Evolutionary conservation across 768 basidiomycete genomes (phyloP), one percentile per base, ranked within the genome.

Genomic region (Lactarius psammicola): DNA sequence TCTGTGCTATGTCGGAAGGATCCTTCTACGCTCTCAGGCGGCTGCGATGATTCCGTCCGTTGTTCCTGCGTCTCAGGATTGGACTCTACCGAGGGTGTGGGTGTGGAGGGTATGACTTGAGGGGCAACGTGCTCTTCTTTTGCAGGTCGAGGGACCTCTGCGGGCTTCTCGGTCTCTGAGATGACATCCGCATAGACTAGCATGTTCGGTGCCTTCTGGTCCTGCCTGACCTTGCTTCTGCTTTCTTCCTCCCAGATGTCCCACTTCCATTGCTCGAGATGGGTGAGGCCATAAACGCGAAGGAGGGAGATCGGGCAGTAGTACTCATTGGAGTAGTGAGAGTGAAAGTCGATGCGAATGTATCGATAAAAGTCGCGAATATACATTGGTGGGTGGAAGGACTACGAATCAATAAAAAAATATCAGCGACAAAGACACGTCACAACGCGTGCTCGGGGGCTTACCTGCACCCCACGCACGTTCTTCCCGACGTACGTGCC

Each of bases 211-310:
- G 66, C 57, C 28, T 78, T 79, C 23, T 77, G 80, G 46, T 67
- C 71, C 38, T 75, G 73, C 62, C 82, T 82, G 1, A 79, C 80
- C 44, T 75, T 79, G 68, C 88, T 89, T 44, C 75, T 79, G 68
- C 88, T 89, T 73, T 90, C 88, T 4, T 80, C 82, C 70, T 90
- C 85, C 90, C 91, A 94, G 7, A 80, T 80, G 57, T 93, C 92
- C 89, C 93, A 91, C 71, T 96, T 95, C 86, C 92, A 98, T 71
- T 95, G 86, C 68, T 98, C 95, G 68, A 98, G 87, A 78, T 98
- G 95, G 1, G 95, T 98, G 61, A 96, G 86, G 6, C 97, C 97
- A 68, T 95, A 98, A 1, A 97, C 94, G 33, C 94, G 88, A 20
- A 98, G 82, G 0, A 98, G 84, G 0, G 92, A 95, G 20, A 98